Evolutionary conservation across 441 rosid genomes (phyloP).

Genomic region (Aquilaria agallochum): DNA sequence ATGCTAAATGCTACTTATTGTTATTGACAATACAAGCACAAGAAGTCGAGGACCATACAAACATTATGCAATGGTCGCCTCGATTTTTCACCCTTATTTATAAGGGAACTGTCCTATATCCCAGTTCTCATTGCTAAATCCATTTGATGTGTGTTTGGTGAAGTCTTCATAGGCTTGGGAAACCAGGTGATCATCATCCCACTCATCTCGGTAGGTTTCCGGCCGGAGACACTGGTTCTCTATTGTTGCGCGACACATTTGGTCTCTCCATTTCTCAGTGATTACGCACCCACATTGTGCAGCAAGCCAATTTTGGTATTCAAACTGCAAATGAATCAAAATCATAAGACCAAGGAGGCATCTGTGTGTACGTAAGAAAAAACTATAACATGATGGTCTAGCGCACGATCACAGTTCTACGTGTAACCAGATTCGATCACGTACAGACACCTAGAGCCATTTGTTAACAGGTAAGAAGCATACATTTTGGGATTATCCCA

Average conservation of each 20-base stretch:
- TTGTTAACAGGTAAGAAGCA: too few species aligned
- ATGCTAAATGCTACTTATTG: too few species aligned
- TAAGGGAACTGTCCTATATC: too few species aligned
- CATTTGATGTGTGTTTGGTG: conserved; percentile 13
- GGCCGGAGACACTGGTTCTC: conserved; percentile 19
- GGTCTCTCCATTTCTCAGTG: conserved; percentile 58
- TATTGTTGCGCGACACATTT: conserved; percentile 29
- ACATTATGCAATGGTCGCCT: too few species aligned
- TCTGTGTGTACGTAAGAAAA: not conserved
- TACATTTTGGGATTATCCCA: too few species aligned
- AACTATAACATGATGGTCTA: not conserved
- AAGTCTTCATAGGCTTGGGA: conserved; percentile 38
- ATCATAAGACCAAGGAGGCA: not conserved
- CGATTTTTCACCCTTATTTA: too few species aligned
- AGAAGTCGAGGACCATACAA: too few species aligned
- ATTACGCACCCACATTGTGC: conserved; percentile 35
- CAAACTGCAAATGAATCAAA: conserved; percentile 27
- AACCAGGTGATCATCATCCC: conserved; percentile 56
- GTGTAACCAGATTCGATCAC: too few species aligned
- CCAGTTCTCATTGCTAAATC: too few species aligned
- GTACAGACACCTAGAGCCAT: too few species aligned
- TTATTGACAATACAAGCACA: too few species aligned
- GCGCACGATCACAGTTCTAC: too few species aligned
- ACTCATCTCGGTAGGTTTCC: conserved; percentile 61
- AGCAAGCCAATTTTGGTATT: conserved; percentile 63